Conservation (phyloP, 2,329 filamentous ascomycete species). For the Calycina herbarum region DNA sequence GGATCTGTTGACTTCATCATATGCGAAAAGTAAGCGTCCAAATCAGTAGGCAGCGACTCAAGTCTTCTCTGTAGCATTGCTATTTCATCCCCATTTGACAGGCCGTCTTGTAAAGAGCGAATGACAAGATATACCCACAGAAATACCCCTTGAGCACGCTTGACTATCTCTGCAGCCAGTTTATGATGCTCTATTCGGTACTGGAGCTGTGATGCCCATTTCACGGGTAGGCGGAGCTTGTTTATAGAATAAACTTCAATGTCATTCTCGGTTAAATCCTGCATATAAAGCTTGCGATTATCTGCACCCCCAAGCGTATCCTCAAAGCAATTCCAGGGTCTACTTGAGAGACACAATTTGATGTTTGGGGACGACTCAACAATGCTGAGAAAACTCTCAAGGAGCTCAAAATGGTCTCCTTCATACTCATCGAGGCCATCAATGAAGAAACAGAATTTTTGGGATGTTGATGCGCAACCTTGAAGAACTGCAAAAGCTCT, state of each 20-base stretch:
- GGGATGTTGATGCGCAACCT: background rate
- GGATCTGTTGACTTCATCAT: background rate
- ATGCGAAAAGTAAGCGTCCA: background rate
- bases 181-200: background rate
- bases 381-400: background rate
- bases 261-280: slow-evolving; percentile 12
- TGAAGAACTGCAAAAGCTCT: background rate
- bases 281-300: slow-evolving; percentile 26
- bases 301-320: slow-evolving; percentile 29
- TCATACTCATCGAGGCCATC: slow-evolving; percentile 1
- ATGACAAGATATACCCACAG: slow-evolving; percentile 27
- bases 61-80: background rate
- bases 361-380: slow-evolving; percentile 4
- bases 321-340: slow-evolving; percentile 36
- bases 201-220: background rate
- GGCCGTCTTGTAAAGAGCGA: slow-evolving; percentile 3
- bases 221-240: background rate
- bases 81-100: slow-evolving; percentile 11
- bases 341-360: slow-evolving; percentile 35
- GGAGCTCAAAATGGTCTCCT: background rate
- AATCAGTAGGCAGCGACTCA: background rate
- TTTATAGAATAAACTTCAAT: slow-evolving; percentile 9
- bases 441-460: background rate
- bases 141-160: slow-evolving; percentile 23
- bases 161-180: slow-evolving; percentile 3